Evolutionary conservation across 2,329 filamentous ascomycete genomes (phyloP), one percentile per base, ranked within the genome.

Genomic region (Epicoccum nigrum): DNA sequence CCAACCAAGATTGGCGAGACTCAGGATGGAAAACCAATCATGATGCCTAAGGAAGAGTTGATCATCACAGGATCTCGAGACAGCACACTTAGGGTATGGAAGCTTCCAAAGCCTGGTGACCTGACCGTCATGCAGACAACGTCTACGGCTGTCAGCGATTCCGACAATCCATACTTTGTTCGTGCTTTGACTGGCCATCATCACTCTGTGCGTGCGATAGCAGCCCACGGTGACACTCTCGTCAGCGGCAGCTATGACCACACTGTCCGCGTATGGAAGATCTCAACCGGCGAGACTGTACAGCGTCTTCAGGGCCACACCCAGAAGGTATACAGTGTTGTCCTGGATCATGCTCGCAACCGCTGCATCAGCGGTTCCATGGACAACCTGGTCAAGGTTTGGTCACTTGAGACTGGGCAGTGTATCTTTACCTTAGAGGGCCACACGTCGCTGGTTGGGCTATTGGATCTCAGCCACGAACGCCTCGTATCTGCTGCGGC

Each of bases 61-160:
- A 97, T 99, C 69, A 99, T 99, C 62, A 99, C 94, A 1, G 94
- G 94, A 6, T 97, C 94, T 31, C 87, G 94, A 32, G 94, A 99
- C 70, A 97, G 92, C 32, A 94, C 92, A 55, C 81, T 99, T 13
- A 85, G 94, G 27, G 92, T 99, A 2, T 99, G 94, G 94, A 91
- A 89, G 64, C 83, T 99, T 31, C 94, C 94, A 0, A 87, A 90
- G 69, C 84, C 87, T 7, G 87, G 86, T 6, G 91, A 93, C 9
- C 82, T 86, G 20, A 82, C 85, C 11, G 90, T 95, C 62, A 90
- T 90, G 60, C 90, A 95, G 72, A 88, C 86, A 2, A 87, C 87
- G 0, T 87, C 90, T 4, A 87, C 90, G 3, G 85, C 90, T 8
- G 83, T 86, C 8, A 89, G 84, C 45, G 84, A 86, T 61, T 81